Evolutionary conservation across 352 stramenopile genomes (phyloP).

Genomic region (Sclerospora graminicola): DNA sequence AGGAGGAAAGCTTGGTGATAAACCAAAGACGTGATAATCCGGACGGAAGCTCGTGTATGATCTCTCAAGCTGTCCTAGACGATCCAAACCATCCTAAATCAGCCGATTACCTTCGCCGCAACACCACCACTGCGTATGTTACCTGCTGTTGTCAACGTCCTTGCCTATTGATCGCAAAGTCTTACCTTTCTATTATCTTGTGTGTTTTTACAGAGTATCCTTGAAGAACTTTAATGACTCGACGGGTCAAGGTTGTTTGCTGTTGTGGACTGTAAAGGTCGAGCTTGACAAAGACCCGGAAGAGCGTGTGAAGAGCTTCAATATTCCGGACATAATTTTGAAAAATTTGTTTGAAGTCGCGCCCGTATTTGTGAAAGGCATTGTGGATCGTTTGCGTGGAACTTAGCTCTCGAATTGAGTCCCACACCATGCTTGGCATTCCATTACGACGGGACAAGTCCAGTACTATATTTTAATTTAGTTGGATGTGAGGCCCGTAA

Average conservation of each 20-base stretch:
- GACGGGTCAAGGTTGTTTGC: slow-evolving; percentile 50
- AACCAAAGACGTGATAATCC: slow-evolving; percentile 75
- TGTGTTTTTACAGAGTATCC: slow-evolving; percentile 37
- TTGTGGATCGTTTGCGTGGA: slow-evolving; percentile 61
- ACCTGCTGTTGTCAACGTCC: background rate
- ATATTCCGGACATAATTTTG: slow-evolving; percentile 80
- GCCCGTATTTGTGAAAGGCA: slow-evolving; percentile 75
- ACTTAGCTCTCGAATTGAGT: slow-evolving; percentile 33
- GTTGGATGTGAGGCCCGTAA: too few species aligned
- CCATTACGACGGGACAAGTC: background rate
- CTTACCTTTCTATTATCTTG: slow-evolving; percentile 6
- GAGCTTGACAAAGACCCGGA: slow-evolving; percentile 65
- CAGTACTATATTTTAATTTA: too few species aligned
- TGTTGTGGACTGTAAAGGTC: slow-evolving; percentile 82
- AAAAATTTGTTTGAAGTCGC: slow-evolving; percentile 85
- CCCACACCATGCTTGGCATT: slow-evolving; percentile 5
- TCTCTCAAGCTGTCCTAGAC: slow-evolving; percentile 50
- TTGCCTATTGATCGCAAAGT: background rate
- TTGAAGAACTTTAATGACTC: slow-evolving; percentile 73
- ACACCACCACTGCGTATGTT: slow-evolving; percentile 69
- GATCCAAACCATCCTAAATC: slow-evolving; percentile 66
- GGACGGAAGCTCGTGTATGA: slow-evolving; percentile 59
- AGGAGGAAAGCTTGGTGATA: slow-evolving; percentile 68
- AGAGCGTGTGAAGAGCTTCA: slow-evolving; percentile 62
- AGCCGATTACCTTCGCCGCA: slow-evolving; percentile 56